Evolutionary conservation across 768 basidiomycete genomes (phyloP), one percentile per base, ranked within the genome.

Genomic region (Postia placenta): DNA sequence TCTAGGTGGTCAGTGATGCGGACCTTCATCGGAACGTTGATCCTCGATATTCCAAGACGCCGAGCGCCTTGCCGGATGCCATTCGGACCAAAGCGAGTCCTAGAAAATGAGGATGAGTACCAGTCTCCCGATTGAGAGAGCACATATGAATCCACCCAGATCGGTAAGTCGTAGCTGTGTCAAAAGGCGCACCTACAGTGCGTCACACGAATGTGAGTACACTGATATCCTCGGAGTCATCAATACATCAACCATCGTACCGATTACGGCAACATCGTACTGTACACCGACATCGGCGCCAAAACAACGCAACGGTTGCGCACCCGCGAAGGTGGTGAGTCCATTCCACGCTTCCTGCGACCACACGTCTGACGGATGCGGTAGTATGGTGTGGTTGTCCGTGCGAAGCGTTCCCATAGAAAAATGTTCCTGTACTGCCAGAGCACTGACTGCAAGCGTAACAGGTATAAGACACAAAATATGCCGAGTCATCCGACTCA

Each of bases 31-130:
- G 85, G 82, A 11, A 88, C 83, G 53, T 88, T 87, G 65, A 87
- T 84, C 15, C 86, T 86, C 47, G 83, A 86, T 11, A 86, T 66
- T 9, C 84, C 84, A 56, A 87, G 64, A 20, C 88, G 77, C 51
- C 89, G 79, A 11, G 84, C 85, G 4, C 88, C 88, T 23, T 80
- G 78, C 38, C 91, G 80, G 55, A 92, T 88, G 11, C 86, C 91
- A 36, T 84, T 79, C 58, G 89, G 89, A 7, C 90, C 90, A 52
- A 92, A 92, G 14, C 90, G 78, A 28, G 90, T 90, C 17, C 58
- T 59, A 36, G 2, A 38, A 39, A 19, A 22, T 9, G 33, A 35
- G 9, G 33, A n/a, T 35, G 9, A 9, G 33, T 9, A 9, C 33
- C 9, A n/a, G n/a, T 9, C 9, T 35, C n/a, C 33, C n/a, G 9